Evolutionary conservation across 2,329 filamentous ascomycete species (phyloP).

Genomic region (Bipolaris oryzae): DNA sequence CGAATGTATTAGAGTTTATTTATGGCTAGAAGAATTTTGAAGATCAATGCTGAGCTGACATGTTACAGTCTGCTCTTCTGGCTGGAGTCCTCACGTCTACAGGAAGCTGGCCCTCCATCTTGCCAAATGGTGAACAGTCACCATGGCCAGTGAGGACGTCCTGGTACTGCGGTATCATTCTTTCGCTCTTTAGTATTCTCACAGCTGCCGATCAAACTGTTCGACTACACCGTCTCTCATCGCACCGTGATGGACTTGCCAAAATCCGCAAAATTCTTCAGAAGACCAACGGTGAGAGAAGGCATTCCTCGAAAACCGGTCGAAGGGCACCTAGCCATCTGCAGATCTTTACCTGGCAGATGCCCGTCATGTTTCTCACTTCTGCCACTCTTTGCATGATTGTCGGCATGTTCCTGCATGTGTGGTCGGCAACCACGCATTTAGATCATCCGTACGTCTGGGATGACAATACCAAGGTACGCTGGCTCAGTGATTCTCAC

Average conservation of each 20-base stretch:
- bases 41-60: conserved; percentile 1
- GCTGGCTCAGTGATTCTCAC: neutral
- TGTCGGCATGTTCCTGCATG: conserved; percentile 47
- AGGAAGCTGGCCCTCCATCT: conserved; percentile 52
- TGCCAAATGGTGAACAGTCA: conserved; percentile 44
- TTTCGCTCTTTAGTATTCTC: conserved; percentile 59
- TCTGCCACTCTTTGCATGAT: conserved; percentile 47
- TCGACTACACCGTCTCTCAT: conserved; percentile 51
- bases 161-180: conserved; percentile 55
- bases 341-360: conserved; percentile 48
- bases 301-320: conserved; percentile 26
- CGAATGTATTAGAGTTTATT: neutral
- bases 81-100: conserved; percentile 52
- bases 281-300: conserved; percentile 30
- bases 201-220: conserved; percentile 53
- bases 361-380: conserved; percentile 47
- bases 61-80: conserved; percentile 44
- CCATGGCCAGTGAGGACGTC: conserved; percentile 52
- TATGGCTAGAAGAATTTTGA: neutral
- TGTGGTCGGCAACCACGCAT: conserved; percentile 44
- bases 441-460: conserved; percentile 32
- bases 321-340: conserved; percentile 30
- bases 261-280: conserved; percentile 47
- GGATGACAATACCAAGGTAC: conserved; percentile 42
- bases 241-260: conserved; percentile 47